Conservation (phyloP, 768 basidiomycete genomes). For the Symmetrospora coprosmae region DNA sequence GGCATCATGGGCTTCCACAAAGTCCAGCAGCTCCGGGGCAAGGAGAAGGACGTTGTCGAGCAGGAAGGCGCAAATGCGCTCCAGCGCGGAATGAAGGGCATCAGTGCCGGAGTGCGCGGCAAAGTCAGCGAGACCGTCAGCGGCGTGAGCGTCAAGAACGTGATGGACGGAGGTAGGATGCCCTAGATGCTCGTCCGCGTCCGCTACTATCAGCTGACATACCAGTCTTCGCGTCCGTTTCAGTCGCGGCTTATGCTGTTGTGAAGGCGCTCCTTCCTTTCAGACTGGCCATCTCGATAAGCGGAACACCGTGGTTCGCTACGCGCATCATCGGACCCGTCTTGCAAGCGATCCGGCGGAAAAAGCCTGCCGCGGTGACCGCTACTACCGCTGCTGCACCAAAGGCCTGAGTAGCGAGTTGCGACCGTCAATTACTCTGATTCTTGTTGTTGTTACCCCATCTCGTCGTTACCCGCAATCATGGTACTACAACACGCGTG, state of each 20-base stretch:
- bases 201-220: neutral
- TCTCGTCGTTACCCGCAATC: too few species aligned
- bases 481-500: too few species aligned
- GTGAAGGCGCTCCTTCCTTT: conserved; percentile 10
- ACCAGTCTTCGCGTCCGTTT: neutral
- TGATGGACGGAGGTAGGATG: conserved; percentile 19
- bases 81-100: neutral
- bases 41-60: conserved; percentile 6
- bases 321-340: neutral
- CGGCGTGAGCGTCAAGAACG: conserved; percentile 12
- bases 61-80: conserved; percentile 15
- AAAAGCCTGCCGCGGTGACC: neutral
- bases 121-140: conserved; percentile 18
- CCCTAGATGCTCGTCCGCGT: neutral
- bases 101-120: neutral
- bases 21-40: conserved; percentile 17
- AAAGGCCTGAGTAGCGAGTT: too few species aligned
- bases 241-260: conserved; percentile 12
- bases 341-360: neutral
- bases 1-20: conserved; percentile 23
- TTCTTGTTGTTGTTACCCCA: too few species aligned
- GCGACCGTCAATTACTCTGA: too few species aligned
- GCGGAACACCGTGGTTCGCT: conserved; percentile 11
- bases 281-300: conserved; percentile 5
- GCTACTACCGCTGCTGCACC: too few species aligned